Evolutionary conservation across 2,329 filamentous ascomycete species (phyloP), one percentile per base, ranked within the genome.

Genomic region (Aspergillus awamori): DNA sequence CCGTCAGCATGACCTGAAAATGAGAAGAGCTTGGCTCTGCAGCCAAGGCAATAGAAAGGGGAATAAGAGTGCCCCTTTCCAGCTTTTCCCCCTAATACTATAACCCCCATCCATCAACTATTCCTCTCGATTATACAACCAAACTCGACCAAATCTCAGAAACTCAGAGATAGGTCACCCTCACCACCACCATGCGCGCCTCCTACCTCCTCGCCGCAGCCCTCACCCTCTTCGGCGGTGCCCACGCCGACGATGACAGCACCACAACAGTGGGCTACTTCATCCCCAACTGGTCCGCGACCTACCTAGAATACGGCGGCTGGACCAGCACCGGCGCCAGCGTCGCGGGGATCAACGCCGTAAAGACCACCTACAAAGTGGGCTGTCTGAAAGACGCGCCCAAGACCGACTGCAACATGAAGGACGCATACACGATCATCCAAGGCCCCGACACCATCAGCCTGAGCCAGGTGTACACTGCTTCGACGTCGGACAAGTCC

Each of bases 371-470:
- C 41, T 71, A 70, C 64, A 53, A 69, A 28, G 60, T 71, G 5
- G 56, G 57, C 53, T 71, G 69, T 54, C 17, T 61, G 1, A 62
- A 66, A 17, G 61, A 58, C 43, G 69, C 69, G 6, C 65, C 69
- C 24, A 70, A 71, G 20, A 60, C 65, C 1, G 62, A 64, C 33
- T 71, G 69, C 61, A 22, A 71, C 36, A 62, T 62, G 48, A 49
- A 61, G 3, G 38, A 53, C 5, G 62, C 69, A 6, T 68, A 63
- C 63, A 72, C 69, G 0, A 62, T 72, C 33, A 63, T 71, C 33
- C 69, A 72, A n/a, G 69, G 67, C 1, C 53, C 65, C 1, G 57
- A 60, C 8, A 70, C 69, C 3, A 60, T 63, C 20, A 71, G 67
- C 36, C 2, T 67, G 10, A 63, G 59, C 5, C 66, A 54, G 4